These are phyloP conservation scores for Tolypocladium amazonense DNA, from an alignment of 2,329 filamentous ascomycete genomes.

Conservation along the genomic window DNA sequence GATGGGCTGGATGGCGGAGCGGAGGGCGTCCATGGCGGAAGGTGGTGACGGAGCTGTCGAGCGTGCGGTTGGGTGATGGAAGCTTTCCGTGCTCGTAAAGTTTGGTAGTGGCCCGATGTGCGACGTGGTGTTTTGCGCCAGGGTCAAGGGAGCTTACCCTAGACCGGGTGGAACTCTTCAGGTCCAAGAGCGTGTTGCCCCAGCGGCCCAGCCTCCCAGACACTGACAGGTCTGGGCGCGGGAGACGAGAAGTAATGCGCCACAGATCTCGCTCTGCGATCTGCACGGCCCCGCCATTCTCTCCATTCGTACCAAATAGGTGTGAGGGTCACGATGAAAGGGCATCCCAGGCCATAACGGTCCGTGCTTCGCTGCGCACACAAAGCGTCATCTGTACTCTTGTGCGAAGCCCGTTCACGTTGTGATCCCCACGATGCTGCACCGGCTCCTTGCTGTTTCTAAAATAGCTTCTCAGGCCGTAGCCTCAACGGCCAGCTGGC, in stretches of 20 bases:
- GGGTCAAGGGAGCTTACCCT: neutral
- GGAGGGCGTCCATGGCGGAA: conserved; percentile 48
- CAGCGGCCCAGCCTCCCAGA: neutral
- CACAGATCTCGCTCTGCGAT: neutral
- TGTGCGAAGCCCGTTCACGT: neutral
- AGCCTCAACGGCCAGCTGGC: neutral
- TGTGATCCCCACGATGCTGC: neutral
- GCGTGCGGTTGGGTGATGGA: neutral
- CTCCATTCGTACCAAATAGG: neutral
- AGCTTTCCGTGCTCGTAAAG: neutral
- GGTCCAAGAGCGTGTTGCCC: too few relatives aligned
- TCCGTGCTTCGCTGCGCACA: neutral
- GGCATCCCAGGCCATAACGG: neutral
- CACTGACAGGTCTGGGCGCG: neutral
- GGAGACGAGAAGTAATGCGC: neutral
- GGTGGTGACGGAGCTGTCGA: neutral
- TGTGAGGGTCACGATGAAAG: neutral
- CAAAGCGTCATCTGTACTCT: neutral
- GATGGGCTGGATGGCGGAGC: conserved; percentile 54
- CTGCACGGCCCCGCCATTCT: neutral
- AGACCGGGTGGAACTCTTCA: neutral
- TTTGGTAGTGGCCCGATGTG: neutral
- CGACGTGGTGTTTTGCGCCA: neutral
- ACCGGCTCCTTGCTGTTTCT: neutral
- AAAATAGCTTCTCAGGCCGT: neutral